phyloP scores from a whole-genome alignment of 805 yeast genomes.

The Novakomyces olei region DNA sequence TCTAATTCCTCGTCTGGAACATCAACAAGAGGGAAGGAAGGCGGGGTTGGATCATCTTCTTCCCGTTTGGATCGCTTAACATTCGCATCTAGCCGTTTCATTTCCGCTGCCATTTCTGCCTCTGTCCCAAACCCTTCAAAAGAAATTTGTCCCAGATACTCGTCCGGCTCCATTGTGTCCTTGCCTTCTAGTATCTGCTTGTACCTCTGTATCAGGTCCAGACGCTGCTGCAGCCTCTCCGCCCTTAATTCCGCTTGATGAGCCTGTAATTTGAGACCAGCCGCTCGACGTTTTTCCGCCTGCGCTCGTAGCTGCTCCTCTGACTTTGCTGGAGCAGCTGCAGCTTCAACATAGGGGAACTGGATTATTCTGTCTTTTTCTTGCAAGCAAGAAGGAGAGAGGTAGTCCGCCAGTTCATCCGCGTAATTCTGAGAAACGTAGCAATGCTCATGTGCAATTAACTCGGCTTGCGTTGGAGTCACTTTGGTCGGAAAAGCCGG shows the following conservation, averaged over 20 bases:
- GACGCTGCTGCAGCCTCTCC: slow-evolving; percentile 31
- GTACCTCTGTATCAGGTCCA: slow-evolving; percentile 27
- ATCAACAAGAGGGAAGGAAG: slow-evolving; percentile 52
- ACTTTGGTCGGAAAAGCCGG: slow-evolving; percentile 75
- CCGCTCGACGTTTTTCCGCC: slow-evolving; percentile 61
- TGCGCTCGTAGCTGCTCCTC: slow-evolving; percentile 63
- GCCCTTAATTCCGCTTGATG: slow-evolving; percentile 76
- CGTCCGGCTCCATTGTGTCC: slow-evolving; percentile 27
- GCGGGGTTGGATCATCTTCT: slow-evolving; percentile 26
- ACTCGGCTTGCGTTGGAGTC: slow-evolving; percentile 37
- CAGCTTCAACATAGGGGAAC: slow-evolving; percentile 50
- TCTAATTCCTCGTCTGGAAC: slow-evolving; percentile 64
- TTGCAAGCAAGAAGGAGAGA: slow-evolving; percentile 38
- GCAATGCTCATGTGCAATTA: slow-evolving; percentile 52
- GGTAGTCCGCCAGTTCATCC: slow-evolving; percentile 32
- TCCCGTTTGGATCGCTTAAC: slow-evolving; percentile 39
- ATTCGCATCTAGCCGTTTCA: slow-evolving; percentile 41
- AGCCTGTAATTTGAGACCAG: slow-evolving; percentile 73
- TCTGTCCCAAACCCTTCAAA: slow-evolving; percentile 58
- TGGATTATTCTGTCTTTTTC: slow-evolving; percentile 56
- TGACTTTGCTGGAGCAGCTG: slow-evolving; percentile 48
- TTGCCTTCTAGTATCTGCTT: slow-evolving; percentile 21
- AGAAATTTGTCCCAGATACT: no score
- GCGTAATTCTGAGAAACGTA: slow-evolving; percentile 44
- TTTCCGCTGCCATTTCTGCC: slow-evolving; percentile 44